phyloP scores from a whole-genome alignment of 2,329 filamentous ascomycete species.

The Fusarium tupiense region DNA sequence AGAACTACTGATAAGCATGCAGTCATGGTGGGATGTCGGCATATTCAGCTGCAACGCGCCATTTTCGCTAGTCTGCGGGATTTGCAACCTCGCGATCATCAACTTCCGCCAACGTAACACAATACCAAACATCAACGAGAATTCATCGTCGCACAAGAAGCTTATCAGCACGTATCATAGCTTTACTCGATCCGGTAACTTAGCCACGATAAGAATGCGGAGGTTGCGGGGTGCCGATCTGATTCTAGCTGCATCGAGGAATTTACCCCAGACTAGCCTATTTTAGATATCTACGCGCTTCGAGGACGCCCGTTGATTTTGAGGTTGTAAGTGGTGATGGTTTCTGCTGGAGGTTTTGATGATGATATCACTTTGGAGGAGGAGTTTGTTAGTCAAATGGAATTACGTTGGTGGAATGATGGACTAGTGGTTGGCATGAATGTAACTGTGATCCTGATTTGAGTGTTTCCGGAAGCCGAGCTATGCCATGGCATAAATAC shows the following conservation, averaged over 20 bases:
- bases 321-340: neutral
- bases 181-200: slow-evolving; percentile 33
- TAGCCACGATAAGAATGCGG: slow-evolving; percentile 39
- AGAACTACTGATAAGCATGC: neutral
- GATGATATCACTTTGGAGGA: neutral
- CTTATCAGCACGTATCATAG: slow-evolving; percentile 12
- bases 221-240: slow-evolving; percentile 16
- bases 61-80: neutral
- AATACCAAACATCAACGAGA: neutral
- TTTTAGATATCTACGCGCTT: slow-evolving; percentile 34
- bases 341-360: neutral
- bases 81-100: neutral
- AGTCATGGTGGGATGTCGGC: neutral
- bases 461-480: neutral
- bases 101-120: neutral
- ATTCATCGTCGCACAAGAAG: neutral
- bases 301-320: neutral
- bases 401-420: neutral
- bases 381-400: neutral
- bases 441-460: neutral
- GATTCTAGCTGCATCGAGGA: neutral
- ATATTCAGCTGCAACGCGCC: neutral
- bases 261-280: slow-evolving; percentile 24
- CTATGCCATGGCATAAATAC: neutral
- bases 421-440: no score